These are phyloP conservation scores for Backusella parvicylindrica DNA, from an alignment of 192 early-diverging fungal genomes.

Conservation along the genomic window DNA sequence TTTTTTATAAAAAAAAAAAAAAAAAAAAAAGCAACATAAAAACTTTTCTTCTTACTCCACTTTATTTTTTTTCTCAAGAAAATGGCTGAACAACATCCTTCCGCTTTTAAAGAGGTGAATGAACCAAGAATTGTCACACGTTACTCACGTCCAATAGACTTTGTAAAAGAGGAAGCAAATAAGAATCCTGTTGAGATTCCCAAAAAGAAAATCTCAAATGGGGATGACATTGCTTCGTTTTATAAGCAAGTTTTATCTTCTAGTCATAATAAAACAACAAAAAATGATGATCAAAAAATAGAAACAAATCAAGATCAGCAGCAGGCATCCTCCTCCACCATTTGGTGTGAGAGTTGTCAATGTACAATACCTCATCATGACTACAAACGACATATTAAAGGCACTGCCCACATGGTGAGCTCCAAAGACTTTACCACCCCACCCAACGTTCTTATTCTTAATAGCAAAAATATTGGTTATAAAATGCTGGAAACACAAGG, in stretches of 20 bases:
- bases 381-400: neutral
- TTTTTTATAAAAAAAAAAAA: too few relatives aligned
- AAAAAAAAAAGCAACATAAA: neutral
- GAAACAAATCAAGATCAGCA: neutral
- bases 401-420: neutral
- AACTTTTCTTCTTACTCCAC: neutral
- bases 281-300: neutral
- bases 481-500: conserved; percentile 46
- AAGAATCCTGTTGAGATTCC: neutral
- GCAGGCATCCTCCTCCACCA: neutral
- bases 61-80: neutral
- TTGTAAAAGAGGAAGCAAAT: neutral
- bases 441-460: conserved; percentile 12
- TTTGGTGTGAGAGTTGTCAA: neutral
- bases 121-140: neutral
- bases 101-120: neutral
- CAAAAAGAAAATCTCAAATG: neutral
- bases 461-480: conserved; percentile 38
- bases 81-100: neutral
- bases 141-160: neutral
- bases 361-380: neutral
- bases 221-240: neutral
- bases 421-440: neutral
- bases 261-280: neutral
- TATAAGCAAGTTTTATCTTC: neutral